Evolutionary conservation across 148 eudicot genomes (phyloP).

Genomic region (Persicaria maculosa): DNA sequence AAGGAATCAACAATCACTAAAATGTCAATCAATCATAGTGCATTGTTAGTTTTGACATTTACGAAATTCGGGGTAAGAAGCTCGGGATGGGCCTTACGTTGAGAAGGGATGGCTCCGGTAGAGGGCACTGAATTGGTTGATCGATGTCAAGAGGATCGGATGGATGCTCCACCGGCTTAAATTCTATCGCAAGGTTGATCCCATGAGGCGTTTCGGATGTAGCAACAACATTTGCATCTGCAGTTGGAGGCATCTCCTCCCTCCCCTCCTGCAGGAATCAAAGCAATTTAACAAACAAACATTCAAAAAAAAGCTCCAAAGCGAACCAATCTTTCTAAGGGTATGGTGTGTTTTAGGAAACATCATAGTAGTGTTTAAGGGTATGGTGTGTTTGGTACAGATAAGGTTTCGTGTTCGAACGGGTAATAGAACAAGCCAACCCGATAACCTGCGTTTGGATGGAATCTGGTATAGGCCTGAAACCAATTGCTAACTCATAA

Average conservation of each 20-base stretch:
- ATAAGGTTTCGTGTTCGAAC: background rate
- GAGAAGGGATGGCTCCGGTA: conserved; percentile 85
- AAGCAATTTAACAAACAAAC: background rate
- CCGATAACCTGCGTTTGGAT: background rate
- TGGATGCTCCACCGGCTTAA: conserved; percentile 86
- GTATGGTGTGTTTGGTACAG: background rate
- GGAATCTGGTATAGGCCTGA: background rate
- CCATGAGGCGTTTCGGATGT: conserved; percentile 39
- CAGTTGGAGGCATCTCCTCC: conserved; percentile 33
- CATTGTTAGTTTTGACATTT: background rate
- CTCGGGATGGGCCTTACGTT: conserved; percentile 50
- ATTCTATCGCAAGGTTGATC: conserved; percentile 56
- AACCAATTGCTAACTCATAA: too few relatives aligned
- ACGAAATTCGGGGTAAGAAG: background rate
- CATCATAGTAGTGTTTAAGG: background rate
- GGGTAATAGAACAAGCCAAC: background rate
- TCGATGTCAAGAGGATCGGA: conserved; percentile 70
- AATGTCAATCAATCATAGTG: background rate
- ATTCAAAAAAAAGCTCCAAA: background rate
- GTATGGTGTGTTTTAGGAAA: background rate
- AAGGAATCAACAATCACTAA: background rate
- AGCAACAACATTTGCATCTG: conserved; percentile 24
- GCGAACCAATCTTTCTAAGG: background rate
- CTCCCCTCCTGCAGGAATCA: conserved; percentile 38
- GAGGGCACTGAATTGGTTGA: conserved; percentile 74